Base-by-base conservation (phyloP, 495 filamentous ascomycete species). In the Xylaria curta region DNA sequence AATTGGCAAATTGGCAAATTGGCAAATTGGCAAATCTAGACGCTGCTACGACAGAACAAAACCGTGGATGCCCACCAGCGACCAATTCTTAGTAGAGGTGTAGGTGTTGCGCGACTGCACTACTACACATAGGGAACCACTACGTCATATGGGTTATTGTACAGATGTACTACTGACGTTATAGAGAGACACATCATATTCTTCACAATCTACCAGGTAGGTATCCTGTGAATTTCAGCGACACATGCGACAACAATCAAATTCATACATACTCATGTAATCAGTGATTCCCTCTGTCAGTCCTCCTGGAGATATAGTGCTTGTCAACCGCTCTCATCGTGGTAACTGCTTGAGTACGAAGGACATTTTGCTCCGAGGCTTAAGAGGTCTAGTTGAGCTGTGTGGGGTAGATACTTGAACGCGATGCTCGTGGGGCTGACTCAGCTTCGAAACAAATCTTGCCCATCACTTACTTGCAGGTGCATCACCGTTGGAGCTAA, bases 331-430 rank as follows among this genome's bases (percentile, higher is more conserved):
- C 8, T n/a, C 15, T 59, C 54, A 33, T 58, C 7, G 26, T 10
- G 31, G 10, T 60, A 38, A 38, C 33, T 38, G 58, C 17, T 60
- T 12, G 31, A 60, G 28, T 28, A 28, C 15, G 38, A 21, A 42
- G 67, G 67, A 44, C 56, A 38, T 61, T 69, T 61, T 69, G 42
- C 54, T 69, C 67, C 67, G 67, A 59, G 5, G 7, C 40, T 69
- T 15, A 4, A 13, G 53, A 46, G 28, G 19, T 62, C 59, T 12
- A 15, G 19, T 54, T 54, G 21, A 28, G 21, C 1, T 13, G 12
- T 51, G 47, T 53, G 49, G 49, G 49, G 49, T 51, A 51, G 17
- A 21, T 49, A 49, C 19, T 5, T 49, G 6, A 49, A n/a, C 1
- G 46, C 42, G 17, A n/a, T n/a, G 58, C 58, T 60, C n/a, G 33